Conservation (phyloP, 345 rosid genomes). For the Toxicodendron radicans region DNA sequence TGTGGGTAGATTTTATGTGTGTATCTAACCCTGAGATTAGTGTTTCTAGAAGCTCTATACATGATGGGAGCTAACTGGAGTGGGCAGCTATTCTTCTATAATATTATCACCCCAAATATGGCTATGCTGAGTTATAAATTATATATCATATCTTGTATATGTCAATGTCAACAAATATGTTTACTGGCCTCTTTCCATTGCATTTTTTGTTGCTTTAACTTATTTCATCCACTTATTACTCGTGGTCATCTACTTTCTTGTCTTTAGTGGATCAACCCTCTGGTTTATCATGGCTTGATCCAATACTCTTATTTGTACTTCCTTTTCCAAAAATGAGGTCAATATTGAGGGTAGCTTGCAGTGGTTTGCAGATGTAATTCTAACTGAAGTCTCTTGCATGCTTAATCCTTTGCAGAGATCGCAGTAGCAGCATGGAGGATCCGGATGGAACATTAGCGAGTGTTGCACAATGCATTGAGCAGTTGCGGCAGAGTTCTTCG, state of each 20-base stretch:
- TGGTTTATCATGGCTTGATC: conserved; percentile 5
- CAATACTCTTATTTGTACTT: background rate
- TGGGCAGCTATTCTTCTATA: background rate
- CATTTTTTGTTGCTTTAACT: background rate
- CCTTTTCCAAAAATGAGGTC: background rate
- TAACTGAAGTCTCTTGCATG: conserved; percentile 22
- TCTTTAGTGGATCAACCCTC: background rate
- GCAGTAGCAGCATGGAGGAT: conserved; percentile 96
- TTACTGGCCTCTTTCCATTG: background rate
- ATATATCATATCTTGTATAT: background rate
- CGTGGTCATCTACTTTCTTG: background rate
- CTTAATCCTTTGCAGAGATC: conserved; percentile 63
- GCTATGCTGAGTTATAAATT: background rate
- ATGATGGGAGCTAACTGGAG: background rate
- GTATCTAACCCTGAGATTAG: background rate
- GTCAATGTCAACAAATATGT: background rate
- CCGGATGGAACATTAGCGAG: conserved; percentile 98
- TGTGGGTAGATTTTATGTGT: background rate
- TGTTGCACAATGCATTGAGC: conserved; percentile 99
- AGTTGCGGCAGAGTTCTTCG: conserved; percentile 83
- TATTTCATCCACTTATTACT: background rate
- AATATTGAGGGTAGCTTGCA: background rate
- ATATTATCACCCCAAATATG: background rate
- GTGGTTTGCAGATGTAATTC: conserved; percentile 11
- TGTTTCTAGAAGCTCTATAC: background rate